These are phyloP conservation scores for Martensiomyces pterosporus DNA, from an alignment of 192 early-diverging fungal species.

Conservation along the genomic window DNA sequence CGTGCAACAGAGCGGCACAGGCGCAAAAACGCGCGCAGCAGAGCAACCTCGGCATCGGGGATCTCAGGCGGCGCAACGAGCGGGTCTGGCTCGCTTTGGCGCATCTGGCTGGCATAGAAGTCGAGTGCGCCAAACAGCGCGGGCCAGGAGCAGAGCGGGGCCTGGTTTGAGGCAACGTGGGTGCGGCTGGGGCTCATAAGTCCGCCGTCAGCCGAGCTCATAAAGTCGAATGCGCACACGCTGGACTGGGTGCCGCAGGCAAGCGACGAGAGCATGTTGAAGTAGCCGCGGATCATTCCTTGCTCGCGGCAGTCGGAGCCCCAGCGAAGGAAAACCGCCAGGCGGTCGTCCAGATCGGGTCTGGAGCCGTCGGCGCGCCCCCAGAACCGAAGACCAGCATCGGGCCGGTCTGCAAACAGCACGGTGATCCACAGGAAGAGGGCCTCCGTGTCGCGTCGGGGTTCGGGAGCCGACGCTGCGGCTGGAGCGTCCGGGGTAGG, in stretches of 20 bases:
- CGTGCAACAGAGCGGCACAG: constrained; percentile 73
- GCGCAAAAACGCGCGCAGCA: constrained; percentile 72
- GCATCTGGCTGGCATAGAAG: constrained; percentile 56
- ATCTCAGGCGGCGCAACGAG: constrained; percentile 50
- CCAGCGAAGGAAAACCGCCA: constrained; percentile 64
- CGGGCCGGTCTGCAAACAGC: constrained; percentile 71
- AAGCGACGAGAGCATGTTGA: constrained; percentile 79
- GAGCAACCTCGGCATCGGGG: constrained; percentile 63
- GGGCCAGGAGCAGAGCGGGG: constrained; percentile 70
- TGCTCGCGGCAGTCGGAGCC: constrained; percentile 56
- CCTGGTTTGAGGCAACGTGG: constrained; percentile 34
- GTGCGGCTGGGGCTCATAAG: constrained; percentile 36
- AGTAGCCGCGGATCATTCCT: constrained; percentile 64
- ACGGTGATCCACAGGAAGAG: constrained; percentile 70
- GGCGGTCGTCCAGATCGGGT: constrained; percentile 49
- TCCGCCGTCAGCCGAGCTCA: constrained; percentile 29
- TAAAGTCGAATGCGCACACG: constrained; percentile 53
- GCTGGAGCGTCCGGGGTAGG: constrained; percentile 5
- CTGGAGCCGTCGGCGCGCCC: constrained; percentile 15
- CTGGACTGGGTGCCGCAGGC: constrained; percentile 73
- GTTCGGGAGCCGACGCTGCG: constrained; percentile 20
- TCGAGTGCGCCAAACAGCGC: constrained; percentile 73
- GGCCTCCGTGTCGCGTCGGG: constrained; percentile 60
- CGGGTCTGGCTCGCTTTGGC: constrained; percentile 35
- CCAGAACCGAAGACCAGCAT: constrained; percentile 74